phyloP scores from a whole-genome alignment of 2,329 filamentous ascomycete genomes.

The Akanthomyces lecanii region DNA sequence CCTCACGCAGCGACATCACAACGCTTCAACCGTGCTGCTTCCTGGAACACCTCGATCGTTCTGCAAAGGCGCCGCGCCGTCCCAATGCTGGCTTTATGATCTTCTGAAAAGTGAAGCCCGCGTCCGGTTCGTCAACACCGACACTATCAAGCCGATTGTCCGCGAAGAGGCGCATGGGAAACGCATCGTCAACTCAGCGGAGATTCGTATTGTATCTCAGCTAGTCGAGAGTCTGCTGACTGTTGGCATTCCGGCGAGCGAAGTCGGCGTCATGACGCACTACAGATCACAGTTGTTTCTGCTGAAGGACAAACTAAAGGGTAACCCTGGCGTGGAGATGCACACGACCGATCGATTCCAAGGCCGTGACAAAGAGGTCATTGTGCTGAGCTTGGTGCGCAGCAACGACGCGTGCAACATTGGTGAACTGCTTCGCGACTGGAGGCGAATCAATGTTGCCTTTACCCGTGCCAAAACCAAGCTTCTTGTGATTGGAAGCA shows the following conservation, averaged over 20 bases:
- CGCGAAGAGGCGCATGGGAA: conserved; percentile 75
- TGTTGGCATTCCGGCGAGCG: conserved; percentile 66
- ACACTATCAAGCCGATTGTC: conserved; percentile 59
- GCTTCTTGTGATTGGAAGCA: conserved; percentile 80
- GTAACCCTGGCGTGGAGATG: conserved; percentile 69
- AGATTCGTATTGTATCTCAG: conserved; percentile 72
- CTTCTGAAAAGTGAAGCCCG: conserved; percentile 66
- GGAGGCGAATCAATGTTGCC: conserved; percentile 91
- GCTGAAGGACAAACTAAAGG: conserved; percentile 67
- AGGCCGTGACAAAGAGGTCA: conserved; percentile 89
- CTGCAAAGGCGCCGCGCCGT: conserved; percentile 49
- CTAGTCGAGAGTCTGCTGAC: conserved; percentile 75
- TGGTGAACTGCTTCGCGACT: conserved; percentile 88
- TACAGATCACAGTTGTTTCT: conserved; percentile 89
- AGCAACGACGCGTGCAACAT: conserved; percentile 78
- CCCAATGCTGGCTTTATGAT: conserved; percentile 70
- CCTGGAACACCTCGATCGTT: conserved; percentile 43
- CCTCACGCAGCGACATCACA: conserved; percentile 57
- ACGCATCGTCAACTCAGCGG: conserved; percentile 82
- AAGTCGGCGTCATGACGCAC: conserved; percentile 94
- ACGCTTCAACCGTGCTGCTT: conserved; percentile 41
- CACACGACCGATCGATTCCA: conserved; percentile 97
- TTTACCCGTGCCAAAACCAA: conserved; percentile 92
- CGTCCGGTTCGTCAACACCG: conserved; percentile 87
- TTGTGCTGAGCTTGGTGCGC: conserved; percentile 82